phyloP scores from a whole-genome alignment of 495 filamentous ascomycete species.

The Penicillium lividum region DNA sequence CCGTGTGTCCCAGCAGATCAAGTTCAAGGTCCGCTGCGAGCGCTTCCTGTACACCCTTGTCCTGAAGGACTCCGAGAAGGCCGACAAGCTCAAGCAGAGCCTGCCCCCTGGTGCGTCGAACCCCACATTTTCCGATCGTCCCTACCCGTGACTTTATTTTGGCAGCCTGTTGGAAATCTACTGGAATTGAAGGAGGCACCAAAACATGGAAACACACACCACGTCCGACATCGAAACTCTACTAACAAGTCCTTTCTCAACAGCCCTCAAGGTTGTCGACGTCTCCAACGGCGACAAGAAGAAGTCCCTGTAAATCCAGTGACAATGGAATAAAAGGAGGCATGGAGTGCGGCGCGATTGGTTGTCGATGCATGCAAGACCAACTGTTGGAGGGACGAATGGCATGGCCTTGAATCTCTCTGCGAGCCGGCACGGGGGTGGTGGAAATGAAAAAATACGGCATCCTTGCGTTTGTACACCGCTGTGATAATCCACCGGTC shows the following conservation, averaged over 20 bases:
- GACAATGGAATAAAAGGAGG: conserved; percentile 34
- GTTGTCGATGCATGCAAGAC: conserved; percentile 36
- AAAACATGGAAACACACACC: neutral
- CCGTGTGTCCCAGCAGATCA: conserved; percentile 82
- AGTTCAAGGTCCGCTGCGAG: conserved; percentile 99
- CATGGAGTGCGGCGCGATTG: conserved; percentile 33
- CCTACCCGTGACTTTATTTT: neutral
- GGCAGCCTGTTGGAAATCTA: neutral
- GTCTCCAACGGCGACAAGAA: conserved; percentile 75
- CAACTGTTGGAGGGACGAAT: conserved; percentile 35
- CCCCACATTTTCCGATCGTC: conserved; percentile 9
- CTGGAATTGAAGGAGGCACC: neutral
- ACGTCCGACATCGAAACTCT: neutral
- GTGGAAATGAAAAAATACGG: conserved; percentile 2
- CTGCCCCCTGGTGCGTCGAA: conserved; percentile 82
- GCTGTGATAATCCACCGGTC: conserved; percentile 29
- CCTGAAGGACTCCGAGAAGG: conserved; percentile 97
- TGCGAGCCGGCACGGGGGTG: conserved; percentile 42
- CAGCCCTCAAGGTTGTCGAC: conserved; percentile 75
- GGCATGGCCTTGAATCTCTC: conserved; percentile 30
- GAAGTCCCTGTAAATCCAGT: conserved; percentile 51
- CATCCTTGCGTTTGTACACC: conserved; percentile 36
- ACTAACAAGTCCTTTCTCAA: conserved; percentile 29
- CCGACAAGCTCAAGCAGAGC: conserved; percentile 99
- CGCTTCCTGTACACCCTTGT: conserved; percentile 94